Evolutionary conservation across 1,284 basidiomycete species (phyloP).

Genomic region (Blastosporella zonata): DNA sequence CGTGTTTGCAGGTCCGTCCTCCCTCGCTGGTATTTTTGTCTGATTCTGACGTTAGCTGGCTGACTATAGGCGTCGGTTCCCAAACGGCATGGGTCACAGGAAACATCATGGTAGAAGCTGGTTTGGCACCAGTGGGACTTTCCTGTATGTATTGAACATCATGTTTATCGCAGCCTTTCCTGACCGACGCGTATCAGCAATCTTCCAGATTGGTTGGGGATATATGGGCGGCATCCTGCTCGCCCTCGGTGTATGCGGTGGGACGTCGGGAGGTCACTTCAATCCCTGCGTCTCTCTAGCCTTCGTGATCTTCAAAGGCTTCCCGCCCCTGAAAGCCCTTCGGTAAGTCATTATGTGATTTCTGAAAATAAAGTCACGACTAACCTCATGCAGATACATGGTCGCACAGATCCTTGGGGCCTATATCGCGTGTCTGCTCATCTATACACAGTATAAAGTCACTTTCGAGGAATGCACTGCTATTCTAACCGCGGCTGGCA

Average conservation of each 20-base stretch:
- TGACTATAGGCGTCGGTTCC: constrained; percentile 51
- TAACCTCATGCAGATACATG: constrained; percentile 48
- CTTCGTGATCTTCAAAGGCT: constrained; percentile 50
- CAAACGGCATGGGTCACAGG: constrained; percentile 55
- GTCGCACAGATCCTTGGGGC: constrained; percentile 61
- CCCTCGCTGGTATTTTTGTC: too few relatives aligned
- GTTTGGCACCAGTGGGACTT: constrained; percentile 28
- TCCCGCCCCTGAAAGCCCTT: constrained; percentile 52
- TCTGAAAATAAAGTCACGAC: background rate
- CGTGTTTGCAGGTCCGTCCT: constrained; percentile 51
- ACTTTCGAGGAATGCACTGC: constrained; percentile 45
- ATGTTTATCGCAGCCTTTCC: constrained; percentile 21
- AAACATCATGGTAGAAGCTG: constrained; percentile 35
- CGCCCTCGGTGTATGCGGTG: constrained; percentile 48
- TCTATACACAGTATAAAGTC: constrained; percentile 63
- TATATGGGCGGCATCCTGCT: constrained; percentile 65
- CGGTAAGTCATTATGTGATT: constrained; percentile 31
- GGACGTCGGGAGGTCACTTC: constrained; percentile 66
- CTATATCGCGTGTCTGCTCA: constrained; percentile 56
- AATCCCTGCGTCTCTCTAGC: constrained; percentile 60
- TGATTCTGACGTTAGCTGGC: background rate
- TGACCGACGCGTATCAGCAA: constrained; percentile 34
- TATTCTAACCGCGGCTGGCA: constrained; percentile 40
- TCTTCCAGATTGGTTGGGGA: constrained; percentile 60
- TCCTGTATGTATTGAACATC: constrained; percentile 39